Conservation (phyloP, 106 monocot species). For the Acorus calamus region DNA sequence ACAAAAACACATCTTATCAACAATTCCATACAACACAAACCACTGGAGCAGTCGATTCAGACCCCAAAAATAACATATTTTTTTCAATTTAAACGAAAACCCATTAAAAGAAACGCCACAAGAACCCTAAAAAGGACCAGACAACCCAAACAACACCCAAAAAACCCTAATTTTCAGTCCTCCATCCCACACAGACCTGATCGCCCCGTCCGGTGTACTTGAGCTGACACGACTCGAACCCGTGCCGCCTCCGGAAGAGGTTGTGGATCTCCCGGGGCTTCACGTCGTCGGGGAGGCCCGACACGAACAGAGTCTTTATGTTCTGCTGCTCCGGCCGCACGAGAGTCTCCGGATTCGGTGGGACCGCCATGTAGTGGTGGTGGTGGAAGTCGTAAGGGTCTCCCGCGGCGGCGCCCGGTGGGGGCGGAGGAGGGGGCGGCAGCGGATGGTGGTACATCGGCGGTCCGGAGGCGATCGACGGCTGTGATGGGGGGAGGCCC, state of each 20-base stretch:
- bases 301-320: conserved; percentile 66
- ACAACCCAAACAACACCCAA: not conserved
- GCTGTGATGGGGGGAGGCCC: too few relatives aligned
- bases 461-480: too few relatives aligned
- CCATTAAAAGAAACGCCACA: too few relatives aligned
- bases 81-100: too few relatives aligned
- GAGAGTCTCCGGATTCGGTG: conserved; percentile 3
- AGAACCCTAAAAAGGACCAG: not conserved
- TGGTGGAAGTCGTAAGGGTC: conserved; percentile 2
- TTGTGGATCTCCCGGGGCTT: conserved; percentile 91
- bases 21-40: too few relatives aligned
- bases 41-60: too few relatives aligned
- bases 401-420: conserved; percentile 1
- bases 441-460: not conserved
- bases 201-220: conserved; percentile 79
- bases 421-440: not conserved
- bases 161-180: too few relatives aligned
- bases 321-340: conserved; percentile 26
- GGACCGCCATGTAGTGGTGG: conserved; percentile 2
- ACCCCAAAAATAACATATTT: too few relatives aligned
- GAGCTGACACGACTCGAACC: conserved; percentile 70
- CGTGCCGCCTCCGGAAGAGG: conserved; percentile 59
- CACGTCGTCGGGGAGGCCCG: conserved; percentile 76
- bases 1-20: too few relatives aligned
- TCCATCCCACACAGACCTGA: conserved; percentile 21